These are phyloP conservation scores for Metschnikowia anglica DNA, from an alignment of 805 yeast genomes.

Conservation along the genomic window DNA sequence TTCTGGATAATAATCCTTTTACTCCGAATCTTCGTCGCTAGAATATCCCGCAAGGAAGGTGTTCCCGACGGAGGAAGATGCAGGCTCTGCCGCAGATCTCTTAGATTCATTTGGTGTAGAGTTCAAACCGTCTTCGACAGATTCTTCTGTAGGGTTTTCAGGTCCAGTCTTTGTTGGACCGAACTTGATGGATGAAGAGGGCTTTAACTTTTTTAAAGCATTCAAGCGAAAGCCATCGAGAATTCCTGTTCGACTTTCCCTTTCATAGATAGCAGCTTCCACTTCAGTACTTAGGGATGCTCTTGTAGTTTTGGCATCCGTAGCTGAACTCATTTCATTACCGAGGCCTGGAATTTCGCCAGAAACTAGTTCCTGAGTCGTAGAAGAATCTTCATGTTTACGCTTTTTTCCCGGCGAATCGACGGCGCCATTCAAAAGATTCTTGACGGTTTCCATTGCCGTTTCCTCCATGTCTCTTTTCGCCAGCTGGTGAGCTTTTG, in stretches of 20 bases:
- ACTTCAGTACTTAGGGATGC: too few species aligned
- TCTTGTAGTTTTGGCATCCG: too few species aligned
- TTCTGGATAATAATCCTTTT: background rate
- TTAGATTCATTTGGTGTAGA: background rate
- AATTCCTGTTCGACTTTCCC: background rate
- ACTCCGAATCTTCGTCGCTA: constrained; percentile 28
- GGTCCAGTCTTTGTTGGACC: background rate
- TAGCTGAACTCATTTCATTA: too few species aligned
- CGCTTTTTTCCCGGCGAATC: constrained; percentile 8
- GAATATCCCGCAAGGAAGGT: constrained; percentile 27
- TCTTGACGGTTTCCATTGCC: constrained; percentile 54
- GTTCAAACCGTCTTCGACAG: background rate
- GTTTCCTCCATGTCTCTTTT: constrained; percentile 49
- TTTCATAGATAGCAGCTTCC: background rate
- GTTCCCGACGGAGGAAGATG: background rate
- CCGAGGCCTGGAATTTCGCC: too few species aligned
- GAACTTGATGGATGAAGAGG: background rate
- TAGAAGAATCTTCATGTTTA: too few species aligned
- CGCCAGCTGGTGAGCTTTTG: constrained; percentile 53
- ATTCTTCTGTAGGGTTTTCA: background rate
- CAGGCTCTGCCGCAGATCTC: background rate
- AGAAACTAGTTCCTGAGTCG: too few species aligned
- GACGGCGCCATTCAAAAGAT: constrained; percentile 30
- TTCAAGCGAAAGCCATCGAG: constrained; percentile 3
- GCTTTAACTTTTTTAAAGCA: constrained; percentile 3